Conservation (phyloP, 2,329 filamentous ascomycete species). For the Talaromyces marneffei region DNA sequence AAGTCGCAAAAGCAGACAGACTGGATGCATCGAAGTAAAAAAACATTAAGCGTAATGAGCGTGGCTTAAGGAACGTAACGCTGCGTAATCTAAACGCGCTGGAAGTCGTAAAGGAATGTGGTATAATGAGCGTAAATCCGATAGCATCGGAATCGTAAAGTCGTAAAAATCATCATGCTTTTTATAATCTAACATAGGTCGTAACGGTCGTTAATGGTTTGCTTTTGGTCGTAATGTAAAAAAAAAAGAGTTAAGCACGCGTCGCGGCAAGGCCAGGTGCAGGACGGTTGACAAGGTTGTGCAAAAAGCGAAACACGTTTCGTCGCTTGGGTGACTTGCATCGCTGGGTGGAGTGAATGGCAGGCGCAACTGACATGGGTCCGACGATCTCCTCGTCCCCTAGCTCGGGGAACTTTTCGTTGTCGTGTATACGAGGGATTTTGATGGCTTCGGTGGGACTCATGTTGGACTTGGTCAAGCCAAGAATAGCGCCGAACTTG, state of each 20-base stretch:
- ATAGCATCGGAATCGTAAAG: constrained; percentile 7
- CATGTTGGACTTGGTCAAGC: constrained; percentile 33
- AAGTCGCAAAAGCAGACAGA: not conserved
- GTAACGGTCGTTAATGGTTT: constrained; percentile 11
- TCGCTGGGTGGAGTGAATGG: constrained; percentile 40
- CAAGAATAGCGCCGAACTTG: constrained; percentile 31
- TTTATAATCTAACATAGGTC: constrained; percentile 1
- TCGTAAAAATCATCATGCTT: constrained; percentile 3
- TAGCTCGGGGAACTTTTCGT: constrained; percentile 80
- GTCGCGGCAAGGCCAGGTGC: constrained; percentile 7
- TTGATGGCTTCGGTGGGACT: constrained; percentile 47
- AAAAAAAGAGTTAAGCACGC: constrained; percentile 17
- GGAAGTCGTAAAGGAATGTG: not conserved
- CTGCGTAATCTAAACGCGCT: not conserved
- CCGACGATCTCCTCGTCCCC: constrained; percentile 91
- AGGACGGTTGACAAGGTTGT: constrained; percentile 34
- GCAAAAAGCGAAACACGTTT: constrained; percentile 41
- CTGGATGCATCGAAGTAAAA: not conserved
- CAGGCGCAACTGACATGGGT: constrained; percentile 62
- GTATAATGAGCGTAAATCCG: constrained; percentile 12
- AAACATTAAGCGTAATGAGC: not conserved
- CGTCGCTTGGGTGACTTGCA: constrained; percentile 38
- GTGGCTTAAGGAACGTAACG: constrained; percentile 10
- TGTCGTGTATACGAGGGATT: constrained; percentile 39
- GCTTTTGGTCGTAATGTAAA: not conserved